Base-by-base conservation (phyloP, 768 basidiomycete genomes). In the Panus rudis region DNA sequence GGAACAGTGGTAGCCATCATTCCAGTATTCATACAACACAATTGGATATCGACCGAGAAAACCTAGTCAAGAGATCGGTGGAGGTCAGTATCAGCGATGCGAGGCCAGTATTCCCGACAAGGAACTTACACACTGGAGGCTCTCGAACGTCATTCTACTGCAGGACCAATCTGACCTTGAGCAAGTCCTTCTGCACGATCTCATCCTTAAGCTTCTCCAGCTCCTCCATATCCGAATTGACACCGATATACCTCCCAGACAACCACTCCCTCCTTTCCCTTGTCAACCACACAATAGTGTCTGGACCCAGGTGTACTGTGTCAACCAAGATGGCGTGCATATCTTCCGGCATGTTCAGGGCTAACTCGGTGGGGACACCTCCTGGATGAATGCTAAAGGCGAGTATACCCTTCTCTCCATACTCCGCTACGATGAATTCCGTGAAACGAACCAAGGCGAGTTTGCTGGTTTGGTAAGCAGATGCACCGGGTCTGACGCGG, bases 321-420 rank as follows among this genome's bases (percentile, higher is more conserved):
- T 50, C 49, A 27, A 47, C 24, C 28, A 50, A 26, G 22, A 32
- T 17, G 25, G 30, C 35, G 17, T 39, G 25, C 28, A 38, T 41
- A 19, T 43, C 39, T 1, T 33, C 14, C 6, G 45, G 30, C 23
- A 45, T 23, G 11, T 11, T 21, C n/a, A 33, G 26, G 12, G 39
- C 17, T 33, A 52, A 26, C n/a, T 54, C 53, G 11, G 50, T 54
- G 24, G 39, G 6, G 16, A 54, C 44, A 2, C 42, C 43, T 6
- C 53, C 51, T 1, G 42, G 42, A 20, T 44, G 42, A 1, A 34
- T 31, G 2, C 42, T 32, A 24, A 14, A 39, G 11, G 42, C 47
- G 16, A 39, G 31, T 11, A 41, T 14, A 14, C 37, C 47, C 31
- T 44, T 44, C 11, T 40, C 39, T 17, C 31, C 32, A 27, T 48